Evolutionary conservation across 1,284 basidiomycete species (phyloP), one percentile per base, ranked within the genome.

Genomic region (Ganoderma boninense): DNA sequence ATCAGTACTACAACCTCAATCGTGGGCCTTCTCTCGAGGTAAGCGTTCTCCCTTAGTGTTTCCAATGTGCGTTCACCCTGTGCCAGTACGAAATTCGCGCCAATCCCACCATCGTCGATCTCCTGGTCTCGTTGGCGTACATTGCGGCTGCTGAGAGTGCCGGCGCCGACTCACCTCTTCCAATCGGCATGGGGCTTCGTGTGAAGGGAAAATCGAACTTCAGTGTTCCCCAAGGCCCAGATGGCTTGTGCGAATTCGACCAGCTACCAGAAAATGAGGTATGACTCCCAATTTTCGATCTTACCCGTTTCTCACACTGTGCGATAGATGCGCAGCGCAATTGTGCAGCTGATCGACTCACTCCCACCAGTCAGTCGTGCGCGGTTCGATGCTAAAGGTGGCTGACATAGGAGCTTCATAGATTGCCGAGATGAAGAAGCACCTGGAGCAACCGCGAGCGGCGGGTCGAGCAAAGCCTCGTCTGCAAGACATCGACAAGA

Each of bases 21-120:
- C 83, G 86, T 23, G 90, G 90, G 0, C 86, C 89, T 3, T 90
- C 89, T 18, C 83, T 91, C 20, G 90, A 91, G 83, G 90, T 89
- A 75, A 14, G 82, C 73, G 46, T 20, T 26, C 56, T 49, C 61
- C 29, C 42, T 23, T 38, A 5, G 49, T 3, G 13, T 29, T 40
- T 14, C 26, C 26, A 26, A 59, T 18, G 43, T 26, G 11, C 66
- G 42, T 67, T 42, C 18, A 69, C 20, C 52, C 35, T 42, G 26
- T 16, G 35, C 4, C 66, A 91, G 89, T 90, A 91, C 72, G 89
- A 91, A 76, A 89, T 92, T 54, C 80, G 87, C 20, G 85, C 86
- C 66, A 90, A 90, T 70, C 84, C 89, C 0, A 80, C 80, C 62
- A 86, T 85, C 1, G 88, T 91, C 14, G 90, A 91, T 71, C 83